phyloP scores from a whole-genome alignment of 2,329 filamentous ascomycete genomes.

The Epichloe uncinata region DNA sequence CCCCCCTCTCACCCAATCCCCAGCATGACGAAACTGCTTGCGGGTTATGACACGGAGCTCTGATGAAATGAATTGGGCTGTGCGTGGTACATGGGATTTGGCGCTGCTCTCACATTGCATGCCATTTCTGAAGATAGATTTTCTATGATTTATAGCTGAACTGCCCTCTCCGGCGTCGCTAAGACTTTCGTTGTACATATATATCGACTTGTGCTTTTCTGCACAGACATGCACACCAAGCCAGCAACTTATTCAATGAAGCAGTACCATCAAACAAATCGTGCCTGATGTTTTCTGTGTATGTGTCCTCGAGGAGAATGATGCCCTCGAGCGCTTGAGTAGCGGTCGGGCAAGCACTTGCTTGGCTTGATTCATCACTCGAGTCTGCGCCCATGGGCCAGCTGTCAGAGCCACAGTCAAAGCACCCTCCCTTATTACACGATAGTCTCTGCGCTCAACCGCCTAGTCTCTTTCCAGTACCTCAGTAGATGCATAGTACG shows the following conservation, averaged over 20 bases:
- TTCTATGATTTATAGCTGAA: not conserved
- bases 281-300: no score
- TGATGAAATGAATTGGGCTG: not conserved
- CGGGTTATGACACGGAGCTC: not conserved
- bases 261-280: not conserved
- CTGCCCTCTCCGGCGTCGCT: not conserved
- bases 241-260: not conserved
- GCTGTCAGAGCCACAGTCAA: no score
- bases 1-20: not conserved
- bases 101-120: not conserved
- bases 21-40: conserved; percentile 4
- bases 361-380: no score
- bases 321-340: no score
- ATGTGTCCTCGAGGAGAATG: no score
- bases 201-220: conserved; percentile 1
- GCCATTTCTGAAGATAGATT: not conserved
- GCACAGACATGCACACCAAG: not conserved
- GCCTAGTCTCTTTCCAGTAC: no score
- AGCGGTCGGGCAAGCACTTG: no score
- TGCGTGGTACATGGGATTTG: not conserved
- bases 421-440: no score
- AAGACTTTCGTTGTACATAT: conserved; percentile 2
- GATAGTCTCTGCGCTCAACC: no score
- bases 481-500: no score
- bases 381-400: no score